Evolutionary conservation across 2,329 filamentous ascomycete species (phyloP), one percentile per base, ranked within the genome.

Genomic region (Neurospora sp.): DNA sequence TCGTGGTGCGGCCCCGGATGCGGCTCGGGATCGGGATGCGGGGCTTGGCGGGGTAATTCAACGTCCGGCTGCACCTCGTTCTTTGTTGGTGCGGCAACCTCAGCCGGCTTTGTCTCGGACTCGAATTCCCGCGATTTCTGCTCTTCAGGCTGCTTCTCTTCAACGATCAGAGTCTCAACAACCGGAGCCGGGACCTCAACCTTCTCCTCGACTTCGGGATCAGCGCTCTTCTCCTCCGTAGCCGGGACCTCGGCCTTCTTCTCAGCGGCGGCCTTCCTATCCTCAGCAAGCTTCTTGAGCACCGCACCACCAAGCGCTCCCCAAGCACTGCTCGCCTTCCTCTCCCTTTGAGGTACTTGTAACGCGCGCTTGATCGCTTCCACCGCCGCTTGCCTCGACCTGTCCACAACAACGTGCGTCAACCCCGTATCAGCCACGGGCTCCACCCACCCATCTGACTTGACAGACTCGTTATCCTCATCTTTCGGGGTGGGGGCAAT

Each of bases 401-500:
- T 62, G 28, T 62, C 52, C 12, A 4, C 52, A 62, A 36, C 52
- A 62, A 62, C 52, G 4, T 62, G 52, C 28, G 52, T 62, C 52
- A 62, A 62, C 6, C 52, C 52, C 0, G 52, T 62, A 62, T 62
- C 52, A 36, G 52, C 52, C 12, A 62, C 52, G 23, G 52, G 52
- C 52, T 62, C 52, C 12, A 62, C 52, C 52, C 52, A 62, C 12
- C 52, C 52, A 4, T 62, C 52, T 62, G 52, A 62, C 52, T 62
- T 88, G 4, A 91, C 88, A 57, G 80, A 84, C 74, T 89, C 89
- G 6, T 86, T 39, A 5, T 72, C 67, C 4, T 70, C 57, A 62
- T 68, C 82, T 6, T 80, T 80, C 39, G 83, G 81, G 33, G 81
- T 78, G 68, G 82, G 80, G n/a, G 80, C 76, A 1, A 79, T 79